Evolutionary conservation across 495 filamentous ascomycete genomes (phyloP).

Genomic region (Aspergillus indologenus): DNA sequence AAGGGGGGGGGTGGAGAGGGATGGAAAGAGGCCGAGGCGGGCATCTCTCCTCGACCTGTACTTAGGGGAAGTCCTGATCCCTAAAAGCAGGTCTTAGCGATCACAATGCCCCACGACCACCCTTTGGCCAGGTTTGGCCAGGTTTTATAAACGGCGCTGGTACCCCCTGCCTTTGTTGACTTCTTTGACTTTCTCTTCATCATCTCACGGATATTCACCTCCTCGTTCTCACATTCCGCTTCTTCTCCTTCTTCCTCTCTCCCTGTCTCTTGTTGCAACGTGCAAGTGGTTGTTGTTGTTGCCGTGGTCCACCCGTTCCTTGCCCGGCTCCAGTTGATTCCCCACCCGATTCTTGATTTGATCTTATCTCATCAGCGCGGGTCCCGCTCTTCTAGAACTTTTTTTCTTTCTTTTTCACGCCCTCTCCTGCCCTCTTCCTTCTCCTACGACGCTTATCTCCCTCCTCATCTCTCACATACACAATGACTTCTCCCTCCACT

Average conservation of each 20-base stretch:
- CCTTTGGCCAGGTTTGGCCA: background rate
- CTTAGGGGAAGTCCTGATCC: constrained; percentile 48
- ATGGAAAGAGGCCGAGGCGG: constrained; percentile 29
- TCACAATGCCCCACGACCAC: constrained; percentile 19
- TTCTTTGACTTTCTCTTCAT: constrained; percentile 4
- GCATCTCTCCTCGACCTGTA: constrained; percentile 50
- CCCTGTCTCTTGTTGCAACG: background rate
- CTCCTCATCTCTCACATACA: constrained; percentile 12
- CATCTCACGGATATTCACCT: too few relatives aligned
- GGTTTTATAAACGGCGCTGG: constrained; percentile 18
- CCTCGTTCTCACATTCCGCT: constrained; percentile 5
- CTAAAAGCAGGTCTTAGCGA: constrained; percentile 54
- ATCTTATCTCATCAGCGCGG: constrained; percentile 12
- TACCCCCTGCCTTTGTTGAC: background rate
- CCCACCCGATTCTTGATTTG: constrained; percentile 4
- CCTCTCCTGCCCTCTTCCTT: constrained; percentile 11
- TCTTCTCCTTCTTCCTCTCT: constrained; percentile 10
- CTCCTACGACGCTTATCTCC: constrained; percentile 2
- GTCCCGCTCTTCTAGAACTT: constrained; percentile 17
- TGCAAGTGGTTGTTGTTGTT: background rate
- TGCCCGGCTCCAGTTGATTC: constrained; percentile 1
- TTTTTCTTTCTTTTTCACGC: constrained; percentile 16
- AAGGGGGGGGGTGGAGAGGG: constrained; percentile 18
- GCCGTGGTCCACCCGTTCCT: background rate
- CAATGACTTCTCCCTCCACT: constrained; percentile 67